Evolutionary conservation across 2,329 filamentous ascomycete genomes (phyloP).

Genomic region (Xylaria polymorpha): DNA sequence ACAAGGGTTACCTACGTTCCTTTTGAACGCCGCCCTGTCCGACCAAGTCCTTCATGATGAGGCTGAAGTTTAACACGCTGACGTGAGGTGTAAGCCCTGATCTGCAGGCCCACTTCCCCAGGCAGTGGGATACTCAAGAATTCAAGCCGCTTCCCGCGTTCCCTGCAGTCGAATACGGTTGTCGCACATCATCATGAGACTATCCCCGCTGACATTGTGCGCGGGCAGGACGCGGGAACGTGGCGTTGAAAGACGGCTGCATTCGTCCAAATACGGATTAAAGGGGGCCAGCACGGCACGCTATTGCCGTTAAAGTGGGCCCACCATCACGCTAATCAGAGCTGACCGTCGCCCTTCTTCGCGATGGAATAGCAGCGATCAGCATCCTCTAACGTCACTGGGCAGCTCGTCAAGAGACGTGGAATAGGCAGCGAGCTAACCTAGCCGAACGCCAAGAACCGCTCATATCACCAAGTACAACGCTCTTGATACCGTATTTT

Average conservation of each 20-base stretch:
- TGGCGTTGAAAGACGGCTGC: slow-evolving; percentile 15
- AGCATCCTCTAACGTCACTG: slow-evolving; percentile 22
- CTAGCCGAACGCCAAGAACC: not conserved
- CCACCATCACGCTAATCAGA: slow-evolving; percentile 15
- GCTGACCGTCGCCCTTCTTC: slow-evolving; percentile 15
- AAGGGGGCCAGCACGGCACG: slow-evolving; percentile 35
- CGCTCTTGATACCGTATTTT: not conserved
- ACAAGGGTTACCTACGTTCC: not conserved
- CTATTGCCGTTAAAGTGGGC: slow-evolving; percentile 27
- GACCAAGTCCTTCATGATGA: slow-evolving; percentile 18
- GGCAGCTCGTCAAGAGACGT: not conserved
- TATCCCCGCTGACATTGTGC: not conserved
- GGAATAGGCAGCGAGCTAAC: not conserved
- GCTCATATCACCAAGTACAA: slow-evolving; percentile 2
- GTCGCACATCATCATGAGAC: not conserved
- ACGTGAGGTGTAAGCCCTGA: slow-evolving; percentile 29
- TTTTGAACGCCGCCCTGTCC: slow-evolving; percentile 4
- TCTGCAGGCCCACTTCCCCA: slow-evolving; percentile 19
- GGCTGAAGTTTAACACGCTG: slow-evolving; percentile 29
- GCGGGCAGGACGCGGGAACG: not conserved
- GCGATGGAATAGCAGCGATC: slow-evolving; percentile 7
- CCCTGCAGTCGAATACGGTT: not conserved
- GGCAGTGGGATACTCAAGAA: not conserved
- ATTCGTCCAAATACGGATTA: slow-evolving; percentile 21
- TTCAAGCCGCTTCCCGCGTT: slow-evolving; percentile 15